Conservation (phyloP, 805 yeast genomes). For the Ogataea saltuana region DNA sequence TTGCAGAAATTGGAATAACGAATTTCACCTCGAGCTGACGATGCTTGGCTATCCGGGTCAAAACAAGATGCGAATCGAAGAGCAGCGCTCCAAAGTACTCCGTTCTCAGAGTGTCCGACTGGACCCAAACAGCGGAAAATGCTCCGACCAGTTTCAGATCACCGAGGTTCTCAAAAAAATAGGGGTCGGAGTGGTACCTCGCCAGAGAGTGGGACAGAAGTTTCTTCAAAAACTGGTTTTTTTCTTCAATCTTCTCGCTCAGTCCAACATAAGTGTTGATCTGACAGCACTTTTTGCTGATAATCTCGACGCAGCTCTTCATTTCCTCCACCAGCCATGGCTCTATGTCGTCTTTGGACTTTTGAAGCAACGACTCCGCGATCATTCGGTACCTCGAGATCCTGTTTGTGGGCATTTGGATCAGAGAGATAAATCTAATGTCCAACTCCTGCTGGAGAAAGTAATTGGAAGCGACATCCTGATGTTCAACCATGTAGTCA, state of each 20-base stretch:
- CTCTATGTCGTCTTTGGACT: slow-evolving; percentile 27
- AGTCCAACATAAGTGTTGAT: slow-evolving; percentile 28
- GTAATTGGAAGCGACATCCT: slow-evolving; percentile 25
- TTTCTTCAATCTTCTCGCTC: slow-evolving; percentile 21
- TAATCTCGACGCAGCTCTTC: slow-evolving; percentile 29
- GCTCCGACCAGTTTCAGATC: slow-evolving; percentile 46
- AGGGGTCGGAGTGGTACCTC: slow-evolving; percentile 17
- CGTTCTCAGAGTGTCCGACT: slow-evolving; percentile 19
- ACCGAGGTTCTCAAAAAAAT: slow-evolving; percentile 50
- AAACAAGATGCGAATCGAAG: slow-evolving; percentile 52
- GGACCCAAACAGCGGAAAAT: slow-evolving; percentile 42
- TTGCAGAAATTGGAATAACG: slow-evolving; percentile 48
- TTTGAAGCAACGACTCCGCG: slow-evolving; percentile 42
- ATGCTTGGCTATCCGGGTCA: slow-evolving; percentile 33
- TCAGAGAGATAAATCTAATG: slow-evolving; percentile 52
- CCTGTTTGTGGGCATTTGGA: slow-evolving; percentile 55
- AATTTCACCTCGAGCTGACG: slow-evolving; percentile 40
- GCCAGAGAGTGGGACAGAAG: slow-evolving; percentile 16
- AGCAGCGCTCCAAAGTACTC: slow-evolving; percentile 40
- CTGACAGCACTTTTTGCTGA: slow-evolving; percentile 24
- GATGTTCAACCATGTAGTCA: slow-evolving; percentile 32
- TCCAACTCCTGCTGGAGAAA: slow-evolving; percentile 47
- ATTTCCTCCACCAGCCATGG: slow-evolving; percentile 26
- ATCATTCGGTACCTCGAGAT: slow-evolving; percentile 51
- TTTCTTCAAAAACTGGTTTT: slow-evolving; percentile 17